Evolutionary conservation across 1,284 basidiomycete species (phyloP), one percentile per base, ranked within the genome.

Genomic region (Heterobasidion annosum): DNA sequence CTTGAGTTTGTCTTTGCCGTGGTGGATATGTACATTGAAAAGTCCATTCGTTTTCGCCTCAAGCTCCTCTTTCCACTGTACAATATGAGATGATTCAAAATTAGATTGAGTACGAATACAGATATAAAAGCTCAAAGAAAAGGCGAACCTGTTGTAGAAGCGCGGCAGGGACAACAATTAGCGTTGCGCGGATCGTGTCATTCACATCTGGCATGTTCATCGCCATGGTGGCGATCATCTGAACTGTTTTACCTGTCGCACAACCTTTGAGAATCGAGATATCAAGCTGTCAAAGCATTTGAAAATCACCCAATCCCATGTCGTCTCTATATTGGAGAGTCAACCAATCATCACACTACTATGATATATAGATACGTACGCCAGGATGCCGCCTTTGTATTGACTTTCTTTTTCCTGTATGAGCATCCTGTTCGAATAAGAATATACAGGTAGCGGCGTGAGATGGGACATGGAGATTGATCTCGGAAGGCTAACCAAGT

Each of bases 241-340:
- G 83, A 8, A 86, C 79, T 8, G 82, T 85, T 68, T 84, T 83
- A 4, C 80, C 77, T 78, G 34, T 25, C 12, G 33, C 8, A 34
- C 34, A 9, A 34, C 37, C 32, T 52, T 55, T 46, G 49, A 55
- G 45, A 10, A 37, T 10, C 34, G n/a, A 51, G 25, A 54, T 10
- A 25, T 18, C 42, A 15, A 34, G 51, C 16, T n/a, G 12, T 10
- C 18, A 32, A 18, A 44, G 9, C 40, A 50, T 34, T 19, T 18
- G 48, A 12, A 33, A 55, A 61, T 51, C 63, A 78, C 88, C 88
- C 48, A 91, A 77, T 69, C 89, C 91, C 93, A 97, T 95, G 65
- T 97, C 93, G 67, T 97, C 93, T 13, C 81, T 83, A 53, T 35
- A 56, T 58, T 58, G 44, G 15, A 50, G 13, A 53, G 42, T 47